Evolutionary conservation across 2,329 filamentous ascomycete genomes (phyloP).

Genomic region (Phyllosticta citrichinensis): DNA sequence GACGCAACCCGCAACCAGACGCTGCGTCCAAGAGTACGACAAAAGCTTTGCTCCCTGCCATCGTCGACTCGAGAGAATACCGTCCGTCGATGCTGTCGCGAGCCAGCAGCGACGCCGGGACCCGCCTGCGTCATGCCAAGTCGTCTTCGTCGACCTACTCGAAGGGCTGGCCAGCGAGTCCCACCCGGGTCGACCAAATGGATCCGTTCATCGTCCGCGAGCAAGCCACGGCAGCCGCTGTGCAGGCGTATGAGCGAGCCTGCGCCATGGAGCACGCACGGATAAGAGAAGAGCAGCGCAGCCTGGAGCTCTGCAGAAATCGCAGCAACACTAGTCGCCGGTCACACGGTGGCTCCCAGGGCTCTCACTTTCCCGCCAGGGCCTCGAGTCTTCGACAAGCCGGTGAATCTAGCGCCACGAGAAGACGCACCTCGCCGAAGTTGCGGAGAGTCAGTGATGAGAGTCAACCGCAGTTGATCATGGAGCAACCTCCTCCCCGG

Average conservation of each 20-base stretch:
- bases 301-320: conserved; percentile 15
- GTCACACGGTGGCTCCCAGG: conserved; percentile 25
- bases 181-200: conserved; percentile 13
- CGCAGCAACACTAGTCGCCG: conserved; percentile 27
- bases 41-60: not conserved
- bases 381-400: conserved; percentile 19
- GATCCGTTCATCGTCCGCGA: conserved; percentile 22
- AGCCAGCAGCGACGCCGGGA: conserved; percentile 26
- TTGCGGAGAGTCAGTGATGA: conserved; percentile 9
- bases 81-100: conserved; percentile 24
- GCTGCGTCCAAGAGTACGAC: not conserved
- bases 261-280: conserved; percentile 17
- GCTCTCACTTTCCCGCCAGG: conserved; percentile 28
- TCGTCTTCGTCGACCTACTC: conserved; percentile 24
- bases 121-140: conserved; percentile 28
- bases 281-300: conserved; percentile 8
- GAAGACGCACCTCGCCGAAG: conserved; percentile 7
- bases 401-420: not conserved
- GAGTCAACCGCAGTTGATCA: not conserved
- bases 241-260: conserved; percentile 25
- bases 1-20: not conserved
- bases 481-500: not conserved
- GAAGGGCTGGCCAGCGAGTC: not conserved
- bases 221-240: conserved; percentile 29
- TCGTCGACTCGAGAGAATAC: not conserved